Base-by-base conservation (phyloP, 768 basidiomycete genomes). In the Mycena venus region DNA sequence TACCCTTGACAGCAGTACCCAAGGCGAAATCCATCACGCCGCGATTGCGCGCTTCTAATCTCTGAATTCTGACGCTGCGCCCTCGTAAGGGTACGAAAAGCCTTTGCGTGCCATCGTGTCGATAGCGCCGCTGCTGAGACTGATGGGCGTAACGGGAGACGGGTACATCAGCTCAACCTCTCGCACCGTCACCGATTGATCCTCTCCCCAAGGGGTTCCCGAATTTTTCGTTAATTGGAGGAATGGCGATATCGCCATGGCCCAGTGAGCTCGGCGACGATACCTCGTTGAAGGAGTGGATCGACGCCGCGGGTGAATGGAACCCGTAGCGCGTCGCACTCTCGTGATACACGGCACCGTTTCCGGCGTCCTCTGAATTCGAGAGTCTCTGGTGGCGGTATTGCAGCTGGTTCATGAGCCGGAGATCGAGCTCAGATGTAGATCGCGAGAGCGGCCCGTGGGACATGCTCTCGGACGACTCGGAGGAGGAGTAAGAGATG, bases 81-180 rank as follows among this genome's bases (percentile, higher is more conserved):
- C 58, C 32, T 1, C n/a, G 19, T 44, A 5, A 27, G 58, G 32
- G 25, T 53, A 60, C 11, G 55, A 25, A 15, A 62, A 67, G 8
- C 72, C 60, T 3, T 51, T 51, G 34, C 71, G 36, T 32, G 56
- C 27, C 61, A 64, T 47, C 40, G 19, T 63, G 36, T 64, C 61
- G 40, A 65, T 32, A 14, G 38, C 69, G 2, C 56, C 70, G 23
- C 27, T 38, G 38, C 65, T n/a, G 11, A 68, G 49, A 21, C 34
- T 36, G 31, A 68, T 72, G 1, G 74, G 72, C 42, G 75, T 70
- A 19, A 70, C 38, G 14, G 75, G 75, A 25, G 68, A 66, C 0
- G 75, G 72, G 44, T 62, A 76, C 67, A 73, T 27, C 27, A 76
- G 63, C 58, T 70, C 58, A 0, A 73, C 67, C 55, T 73, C 71